Conservation (phyloP, 2,329 filamentous ascomycete species). For the Microsporum ferrugineum region DNA sequence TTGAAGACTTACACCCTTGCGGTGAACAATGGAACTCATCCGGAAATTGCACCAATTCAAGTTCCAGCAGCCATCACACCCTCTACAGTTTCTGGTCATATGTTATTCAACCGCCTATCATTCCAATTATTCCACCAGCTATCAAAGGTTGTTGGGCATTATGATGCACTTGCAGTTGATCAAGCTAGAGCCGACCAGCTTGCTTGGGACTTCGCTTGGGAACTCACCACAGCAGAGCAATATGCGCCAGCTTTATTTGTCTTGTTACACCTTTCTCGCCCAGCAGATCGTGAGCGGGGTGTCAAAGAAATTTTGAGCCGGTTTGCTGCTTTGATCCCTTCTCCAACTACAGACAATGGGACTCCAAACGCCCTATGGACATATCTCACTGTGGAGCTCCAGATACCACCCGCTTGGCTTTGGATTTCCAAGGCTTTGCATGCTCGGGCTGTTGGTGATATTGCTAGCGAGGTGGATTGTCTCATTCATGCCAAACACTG, state of each 20-base stretch:
- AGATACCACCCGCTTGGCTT: slow-evolving; percentile 66
- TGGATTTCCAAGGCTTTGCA: slow-evolving; percentile 78
- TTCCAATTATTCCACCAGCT: slow-evolving; percentile 76
- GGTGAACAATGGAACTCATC: slow-evolving; percentile 23
- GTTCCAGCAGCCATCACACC: slow-evolving; percentile 64
- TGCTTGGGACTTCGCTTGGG: slow-evolving; percentile 50
- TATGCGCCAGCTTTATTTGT: slow-evolving; percentile 66
- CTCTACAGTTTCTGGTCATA: slow-evolving; percentile 62
- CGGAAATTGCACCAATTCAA: slow-evolving; percentile 24
- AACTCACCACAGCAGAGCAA: slow-evolving; percentile 45
- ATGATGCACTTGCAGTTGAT: slow-evolving; percentile 42
- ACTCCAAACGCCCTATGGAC: slow-evolving; percentile 40
- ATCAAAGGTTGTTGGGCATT: slow-evolving; percentile 33
- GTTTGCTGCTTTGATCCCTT: slow-evolving; percentile 55
- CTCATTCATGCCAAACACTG: slow-evolving; percentile 67
- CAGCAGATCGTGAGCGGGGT: slow-evolving; percentile 50
- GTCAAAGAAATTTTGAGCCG: slow-evolving; percentile 63
- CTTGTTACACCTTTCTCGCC: slow-evolving; percentile 59
- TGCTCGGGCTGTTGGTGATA: slow-evolving; percentile 61
- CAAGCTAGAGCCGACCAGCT: slow-evolving; percentile 53
- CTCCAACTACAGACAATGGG: slow-evolving; percentile 42
- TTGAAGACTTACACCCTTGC: slow-evolving; percentile 61
- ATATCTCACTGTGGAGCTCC: slow-evolving; percentile 52
- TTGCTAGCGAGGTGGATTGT: slow-evolving; percentile 61
- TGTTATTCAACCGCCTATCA: slow-evolving; percentile 61